Evolutionary conservation across 768 basidiomycete species (phyloP).

Genomic region (Rhizopogon vinicolor): DNA sequence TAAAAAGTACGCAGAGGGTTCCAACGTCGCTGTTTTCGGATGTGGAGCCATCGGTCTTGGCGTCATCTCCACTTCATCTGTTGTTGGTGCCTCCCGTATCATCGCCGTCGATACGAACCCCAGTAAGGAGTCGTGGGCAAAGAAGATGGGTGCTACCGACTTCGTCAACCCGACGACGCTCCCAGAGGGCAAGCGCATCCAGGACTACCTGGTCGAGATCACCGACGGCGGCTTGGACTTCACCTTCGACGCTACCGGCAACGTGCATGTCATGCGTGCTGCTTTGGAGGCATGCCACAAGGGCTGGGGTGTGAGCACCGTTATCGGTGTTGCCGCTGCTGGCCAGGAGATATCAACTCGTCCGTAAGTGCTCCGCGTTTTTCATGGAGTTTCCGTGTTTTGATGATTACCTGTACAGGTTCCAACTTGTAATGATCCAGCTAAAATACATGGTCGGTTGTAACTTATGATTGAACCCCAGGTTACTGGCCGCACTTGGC

Average conservation of each 20-base stretch:
- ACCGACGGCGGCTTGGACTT: slow-evolving; percentile 97
- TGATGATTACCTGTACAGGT: slow-evolving; percentile 25
- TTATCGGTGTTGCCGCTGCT: slow-evolving; percentile 97
- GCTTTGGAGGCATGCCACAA: slow-evolving; percentile 99
- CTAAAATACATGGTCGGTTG: neutral
- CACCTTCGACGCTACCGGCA: slow-evolving; percentile 97
- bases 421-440: slow-evolving; percentile 39
- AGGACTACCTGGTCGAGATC: slow-evolving; percentile 84
- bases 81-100: slow-evolving; percentile 80
- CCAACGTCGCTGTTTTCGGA: slow-evolving; percentile 92
- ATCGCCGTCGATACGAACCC: slow-evolving; percentile 93
- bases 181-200: slow-evolving; percentile 77
- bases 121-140: slow-evolving; percentile 81
- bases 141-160: slow-evolving; percentile 91
- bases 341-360: slow-evolving; percentile 92
- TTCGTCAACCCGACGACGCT: slow-evolving; percentile 82
- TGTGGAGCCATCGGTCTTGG: slow-evolving; percentile 96
- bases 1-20: slow-evolving; percentile 50
- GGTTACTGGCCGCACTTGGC: slow-evolving; percentile 91
- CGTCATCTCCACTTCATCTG: slow-evolving; percentile 73
- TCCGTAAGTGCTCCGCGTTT: slow-evolving; percentile 47
- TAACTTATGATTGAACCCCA: slow-evolving; percentile 18
- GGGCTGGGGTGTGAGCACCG: slow-evolving; percentile 95
- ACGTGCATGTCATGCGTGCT: slow-evolving; percentile 89
- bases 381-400: slow-evolving; percentile 11